These are phyloP conservation scores for Helicocarpus griseus DNA, from an alignment of 2,329 filamentous ascomycete species.

Conservation along the genomic window DNA sequence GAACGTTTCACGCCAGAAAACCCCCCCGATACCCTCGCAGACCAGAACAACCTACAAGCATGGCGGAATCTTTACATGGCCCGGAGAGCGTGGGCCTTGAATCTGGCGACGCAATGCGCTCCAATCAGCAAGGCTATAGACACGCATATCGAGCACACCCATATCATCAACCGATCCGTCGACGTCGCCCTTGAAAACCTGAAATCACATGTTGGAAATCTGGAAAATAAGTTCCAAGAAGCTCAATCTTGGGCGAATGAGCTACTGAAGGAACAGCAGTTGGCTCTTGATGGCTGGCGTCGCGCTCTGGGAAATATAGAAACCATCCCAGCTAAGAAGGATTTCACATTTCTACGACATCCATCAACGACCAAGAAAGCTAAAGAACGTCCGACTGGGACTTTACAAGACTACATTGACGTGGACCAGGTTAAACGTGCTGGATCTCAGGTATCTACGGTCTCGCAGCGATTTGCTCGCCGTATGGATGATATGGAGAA, in stretches of 20 bases:
- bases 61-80: constrained; percentile 83
- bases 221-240: constrained; percentile 38
- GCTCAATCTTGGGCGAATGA: constrained; percentile 38
- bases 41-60: constrained; percentile 70
- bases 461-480: constrained; percentile 50
- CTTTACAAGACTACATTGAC: constrained; percentile 68
- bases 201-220: constrained; percentile 36
- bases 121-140: constrained; percentile 53
- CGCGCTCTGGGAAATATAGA: constrained; percentile 27
- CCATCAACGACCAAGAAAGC: constrained; percentile 32
- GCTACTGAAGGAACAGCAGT: constrained; percentile 34
- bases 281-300: constrained; percentile 36
- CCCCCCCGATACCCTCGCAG: constrained; percentile 69
- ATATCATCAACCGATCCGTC: constrained; percentile 59
- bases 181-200: constrained; percentile 75
- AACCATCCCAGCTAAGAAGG: constrained; percentile 34
- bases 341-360: constrained; percentile 32
- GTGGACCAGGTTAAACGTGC: constrained; percentile 62
- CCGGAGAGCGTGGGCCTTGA: constrained; percentile 68
- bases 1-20: constrained; percentile 50
- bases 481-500: constrained; percentile 54
- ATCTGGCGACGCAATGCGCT: constrained; percentile 59
- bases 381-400: constrained; percentile 42
- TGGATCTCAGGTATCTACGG: constrained; percentile 52
- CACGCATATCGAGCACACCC: constrained; percentile 38